Percentiles rank a stretch among this genome's conserved stretches.
Conservation (phyloP, 495 filamentous ascomycete genomes). For the Cenococcum geophilum region DNA sequence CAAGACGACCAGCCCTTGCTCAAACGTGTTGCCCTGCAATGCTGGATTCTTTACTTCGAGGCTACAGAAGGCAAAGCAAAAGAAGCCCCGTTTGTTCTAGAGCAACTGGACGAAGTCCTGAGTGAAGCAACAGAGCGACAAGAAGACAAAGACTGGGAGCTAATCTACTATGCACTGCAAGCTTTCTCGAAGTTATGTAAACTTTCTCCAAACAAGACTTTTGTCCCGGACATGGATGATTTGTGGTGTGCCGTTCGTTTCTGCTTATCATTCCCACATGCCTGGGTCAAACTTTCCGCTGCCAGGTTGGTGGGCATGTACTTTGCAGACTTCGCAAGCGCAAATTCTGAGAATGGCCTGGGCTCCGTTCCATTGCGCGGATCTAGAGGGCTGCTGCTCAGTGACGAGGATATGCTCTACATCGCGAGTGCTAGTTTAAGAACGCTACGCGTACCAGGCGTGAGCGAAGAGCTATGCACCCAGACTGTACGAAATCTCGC, state of each 20-base stretch:
- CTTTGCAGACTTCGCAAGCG: conserved; percentile 70
- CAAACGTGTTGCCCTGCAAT: conserved; percentile 65
- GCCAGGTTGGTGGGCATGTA: conserved; percentile 68
- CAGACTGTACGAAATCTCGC: conserved; percentile 70
- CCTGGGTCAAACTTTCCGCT: conserved; percentile 69
- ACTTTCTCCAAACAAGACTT: conserved; percentile 53
- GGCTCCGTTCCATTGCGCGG: conserved; percentile 58
- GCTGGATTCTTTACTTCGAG: conserved; percentile 78
- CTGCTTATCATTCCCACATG: conserved; percentile 65
- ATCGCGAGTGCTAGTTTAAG: conserved; percentile 58
- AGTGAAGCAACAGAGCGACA: conserved; percentile 34
- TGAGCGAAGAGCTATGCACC: conserved; percentile 61
- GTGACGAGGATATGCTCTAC: conserved; percentile 56
- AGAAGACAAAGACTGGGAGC: conserved; percentile 61
- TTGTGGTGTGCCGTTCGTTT: conserved; percentile 63
- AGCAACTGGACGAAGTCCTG: conserved; percentile 34
- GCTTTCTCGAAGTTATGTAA: conserved; percentile 62
- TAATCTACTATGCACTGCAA: conserved; percentile 69
- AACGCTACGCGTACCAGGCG: conserved; percentile 57
- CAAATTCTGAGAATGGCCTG: conserved; percentile 48
- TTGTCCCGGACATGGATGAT: conserved; percentile 49
- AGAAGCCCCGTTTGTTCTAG: conserved; percentile 45
- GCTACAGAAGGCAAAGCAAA: conserved; percentile 56
- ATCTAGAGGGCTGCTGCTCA: conserved; percentile 62
- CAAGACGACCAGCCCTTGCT: conserved; percentile 64